Percentiles rank a stretch among this genome's conserved stretches.
These are phyloP conservation scores for Solanum appendiculatum DNA, from an alignment of 257 asterid genomes.

Conservation along the genomic window DNA sequence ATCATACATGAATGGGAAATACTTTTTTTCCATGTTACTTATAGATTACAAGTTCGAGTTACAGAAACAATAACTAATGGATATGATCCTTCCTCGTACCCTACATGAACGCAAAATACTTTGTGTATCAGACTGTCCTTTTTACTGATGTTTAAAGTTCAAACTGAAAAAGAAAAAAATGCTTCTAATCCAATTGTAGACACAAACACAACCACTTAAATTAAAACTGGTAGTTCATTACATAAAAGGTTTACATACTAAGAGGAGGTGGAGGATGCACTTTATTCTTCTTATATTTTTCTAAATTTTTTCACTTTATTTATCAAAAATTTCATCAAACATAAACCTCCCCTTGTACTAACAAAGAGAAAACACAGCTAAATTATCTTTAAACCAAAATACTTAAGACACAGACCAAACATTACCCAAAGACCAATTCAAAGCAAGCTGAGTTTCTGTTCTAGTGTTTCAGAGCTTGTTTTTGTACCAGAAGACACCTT, in stretches of 20 bases:
- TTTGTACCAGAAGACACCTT: conserved; percentile 56
- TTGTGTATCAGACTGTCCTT: background rate
- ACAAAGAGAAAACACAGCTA: background rate
- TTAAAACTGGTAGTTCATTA: background rate
- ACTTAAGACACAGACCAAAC: background rate
- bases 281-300: background rate
- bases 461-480: conserved; percentile 26
- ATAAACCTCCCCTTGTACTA: background rate
- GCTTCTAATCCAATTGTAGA: background rate
- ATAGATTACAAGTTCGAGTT: background rate
- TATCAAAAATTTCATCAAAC: background rate
- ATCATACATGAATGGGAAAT: background rate
- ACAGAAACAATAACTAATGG: background rate
- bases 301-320: background rate
- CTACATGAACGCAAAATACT: background rate
- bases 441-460: background rate
- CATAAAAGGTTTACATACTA: conserved; percentile 1
- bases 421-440: background rate
- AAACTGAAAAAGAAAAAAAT: background rate
- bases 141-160: background rate
- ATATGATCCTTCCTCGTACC: background rate
- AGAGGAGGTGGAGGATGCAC: background rate
- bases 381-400: background rate
- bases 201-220: background rate
- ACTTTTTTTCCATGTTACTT: too few relatives aligned